Conservation (phyloP, 768 basidiomycete genomes). For the Suillus subalutaceus region DNA sequence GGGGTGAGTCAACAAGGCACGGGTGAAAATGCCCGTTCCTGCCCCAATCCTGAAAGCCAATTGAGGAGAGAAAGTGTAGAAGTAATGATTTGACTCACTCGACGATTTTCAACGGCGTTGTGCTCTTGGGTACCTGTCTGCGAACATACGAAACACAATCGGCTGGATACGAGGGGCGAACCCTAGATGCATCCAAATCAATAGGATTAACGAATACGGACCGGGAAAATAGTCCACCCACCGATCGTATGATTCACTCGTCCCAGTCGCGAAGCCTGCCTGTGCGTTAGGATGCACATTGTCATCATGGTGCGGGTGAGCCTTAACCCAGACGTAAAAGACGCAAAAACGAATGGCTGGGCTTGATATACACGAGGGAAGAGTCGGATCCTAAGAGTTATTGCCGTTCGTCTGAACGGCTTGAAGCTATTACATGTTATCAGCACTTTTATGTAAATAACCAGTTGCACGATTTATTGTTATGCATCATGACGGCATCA, state of each 20-base stretch:
- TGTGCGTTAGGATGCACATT: constrained; percentile 61
- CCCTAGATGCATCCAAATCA: constrained; percentile 42
- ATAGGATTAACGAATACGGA: not conserved
- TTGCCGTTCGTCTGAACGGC: not conserved
- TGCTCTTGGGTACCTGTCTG: constrained; percentile 51
- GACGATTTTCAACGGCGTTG: constrained; percentile 57
- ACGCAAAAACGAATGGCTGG: not conserved
- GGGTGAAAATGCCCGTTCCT: constrained; percentile 90
- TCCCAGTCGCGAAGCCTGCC: constrained; percentile 75
- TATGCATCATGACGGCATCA: not conserved
- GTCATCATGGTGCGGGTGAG: constrained; percentile 28
- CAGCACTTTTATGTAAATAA: not conserved
- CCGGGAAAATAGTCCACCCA: constrained; percentile 25
- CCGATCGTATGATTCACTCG: constrained; percentile 83
- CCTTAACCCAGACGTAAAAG: not conserved
- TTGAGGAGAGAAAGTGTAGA: not conserved
- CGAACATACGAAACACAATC: not conserved
- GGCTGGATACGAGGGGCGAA: constrained; percentile 58
- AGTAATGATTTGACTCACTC: constrained; percentile 53
- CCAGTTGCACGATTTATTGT: not conserved
- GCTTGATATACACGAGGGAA: not conserved
- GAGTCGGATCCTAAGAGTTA: not conserved
- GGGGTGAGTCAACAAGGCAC: constrained; percentile 67
- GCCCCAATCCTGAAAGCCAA: constrained; percentile 62
- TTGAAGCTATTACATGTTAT: not conserved